These are phyloP conservation scores for Astrothelium macrocarpum DNA, from an alignment of 495 filamentous ascomycete species.

Conservation along the genomic window DNA sequence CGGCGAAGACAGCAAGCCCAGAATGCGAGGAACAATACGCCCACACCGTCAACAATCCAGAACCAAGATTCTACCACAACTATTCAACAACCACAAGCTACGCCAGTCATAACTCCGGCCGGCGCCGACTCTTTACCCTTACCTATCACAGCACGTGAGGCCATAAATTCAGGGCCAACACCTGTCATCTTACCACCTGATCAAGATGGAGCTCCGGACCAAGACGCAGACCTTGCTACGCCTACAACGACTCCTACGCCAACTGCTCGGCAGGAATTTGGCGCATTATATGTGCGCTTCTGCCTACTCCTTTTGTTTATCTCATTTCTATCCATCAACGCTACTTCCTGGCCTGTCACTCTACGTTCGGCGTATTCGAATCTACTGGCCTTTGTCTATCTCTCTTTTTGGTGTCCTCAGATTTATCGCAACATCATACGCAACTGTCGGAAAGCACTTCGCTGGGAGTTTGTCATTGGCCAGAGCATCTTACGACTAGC, in stretches of 20 bases:
- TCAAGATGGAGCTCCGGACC: slow-evolving; percentile 59
- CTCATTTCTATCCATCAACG: slow-evolving; percentile 66
- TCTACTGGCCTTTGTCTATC: slow-evolving; percentile 55
- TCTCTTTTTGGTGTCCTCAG: slow-evolving; percentile 88
- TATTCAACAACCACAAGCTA: slow-evolving; percentile 5
- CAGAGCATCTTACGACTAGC: slow-evolving; percentile 65
- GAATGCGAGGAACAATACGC: slow-evolving; percentile 1
- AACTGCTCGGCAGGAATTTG: slow-evolving; percentile 47
- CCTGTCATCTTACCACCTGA: slow-evolving; percentile 78
- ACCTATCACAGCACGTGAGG: slow-evolving; percentile 48
- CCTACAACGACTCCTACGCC: slow-evolving; percentile 20
- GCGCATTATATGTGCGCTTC: slow-evolving; percentile 70
- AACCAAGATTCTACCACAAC: background rate
- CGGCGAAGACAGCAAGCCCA: slow-evolving; percentile 41
- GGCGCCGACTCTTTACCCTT: slow-evolving; percentile 46
- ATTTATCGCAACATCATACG: slow-evolving; percentile 82
- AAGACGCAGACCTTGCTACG: slow-evolving; percentile 20
- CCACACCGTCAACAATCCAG: background rate
- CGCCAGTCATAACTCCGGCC: slow-evolving; percentile 23
- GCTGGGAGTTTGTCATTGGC: slow-evolving; percentile 80
- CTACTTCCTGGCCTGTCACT: slow-evolving; percentile 62
- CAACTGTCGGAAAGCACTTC: slow-evolving; percentile 79
- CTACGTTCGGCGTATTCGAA: slow-evolving; percentile 63
- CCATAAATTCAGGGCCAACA: slow-evolving; percentile 40
- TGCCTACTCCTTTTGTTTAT: slow-evolving; percentile 59